Evolutionary conservation across 371 early-diverging fungal species (phyloP).

Genomic region (Mucor racemosus): DNA sequence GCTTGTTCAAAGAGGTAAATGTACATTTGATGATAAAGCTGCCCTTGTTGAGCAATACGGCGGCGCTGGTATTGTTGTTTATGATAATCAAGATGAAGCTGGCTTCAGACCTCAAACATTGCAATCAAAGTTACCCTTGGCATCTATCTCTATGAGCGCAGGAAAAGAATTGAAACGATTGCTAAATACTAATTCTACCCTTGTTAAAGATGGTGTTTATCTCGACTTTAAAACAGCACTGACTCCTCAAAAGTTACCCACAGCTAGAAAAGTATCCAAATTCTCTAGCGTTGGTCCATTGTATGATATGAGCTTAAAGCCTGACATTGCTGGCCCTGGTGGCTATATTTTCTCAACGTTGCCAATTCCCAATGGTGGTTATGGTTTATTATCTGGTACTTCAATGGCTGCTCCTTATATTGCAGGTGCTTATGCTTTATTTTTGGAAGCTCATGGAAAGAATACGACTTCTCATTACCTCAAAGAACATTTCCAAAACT

Average conservation of each 20-base stretch:
- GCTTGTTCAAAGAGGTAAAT: constrained; percentile 63
- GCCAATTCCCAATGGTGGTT: constrained; percentile 43
- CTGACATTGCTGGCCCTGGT: constrained; percentile 68
- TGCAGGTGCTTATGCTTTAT: constrained; percentile 70
- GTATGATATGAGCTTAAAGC: constrained; percentile 37
- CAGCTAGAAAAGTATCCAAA: constrained; percentile 38
- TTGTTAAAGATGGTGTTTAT: constrained; percentile 2
- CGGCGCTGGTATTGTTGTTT: constrained; percentile 60
- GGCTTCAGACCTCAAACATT: constrained; percentile 14
- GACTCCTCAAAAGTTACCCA: constrained; percentile 61
- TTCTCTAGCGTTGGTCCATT: constrained; percentile 51
- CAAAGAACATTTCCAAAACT: constrained; percentile 54
- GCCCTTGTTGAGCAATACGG: constrained; percentile 39
- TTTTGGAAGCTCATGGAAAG: constrained; percentile 44
- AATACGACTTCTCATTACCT: constrained; percentile 23
- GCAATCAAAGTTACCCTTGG: constrained; percentile 8
- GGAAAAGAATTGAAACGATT: constrained; percentile 17
- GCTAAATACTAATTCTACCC: background rate
- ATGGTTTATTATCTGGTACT: constrained; percentile 65
- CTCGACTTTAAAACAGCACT: constrained; percentile 36
- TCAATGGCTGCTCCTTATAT: constrained; percentile 73
- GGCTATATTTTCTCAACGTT: constrained; percentile 71
- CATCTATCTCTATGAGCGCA: constrained; percentile 12
- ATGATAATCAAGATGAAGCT: constrained; percentile 31
- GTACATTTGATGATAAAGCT: constrained; percentile 66